phyloP scores from a whole-genome alignment of 192 early-diverging fungal species.

The Gaertneriomyces sp. region DNA sequence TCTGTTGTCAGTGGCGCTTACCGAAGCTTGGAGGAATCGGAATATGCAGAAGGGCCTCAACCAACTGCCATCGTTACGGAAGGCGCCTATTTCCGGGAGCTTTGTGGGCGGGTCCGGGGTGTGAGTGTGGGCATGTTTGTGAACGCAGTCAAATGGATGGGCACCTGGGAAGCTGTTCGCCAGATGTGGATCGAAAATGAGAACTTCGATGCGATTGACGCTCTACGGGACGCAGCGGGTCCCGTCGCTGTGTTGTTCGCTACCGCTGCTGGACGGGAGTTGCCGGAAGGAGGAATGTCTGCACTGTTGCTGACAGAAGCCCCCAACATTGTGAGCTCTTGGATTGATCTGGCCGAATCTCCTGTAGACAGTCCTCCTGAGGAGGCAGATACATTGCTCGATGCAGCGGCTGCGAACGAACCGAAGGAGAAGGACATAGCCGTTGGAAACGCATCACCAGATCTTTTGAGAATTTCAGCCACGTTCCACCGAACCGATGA shows the following conservation, averaged over 20 bases:
- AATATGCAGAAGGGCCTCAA: slow-evolving; percentile 53
- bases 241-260: slow-evolving; percentile 42
- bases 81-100: slow-evolving; percentile 53
- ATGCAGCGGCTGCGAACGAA: slow-evolving; percentile 2
- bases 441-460: background rate
- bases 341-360: background rate
- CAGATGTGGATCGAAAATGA: slow-evolving; percentile 61
- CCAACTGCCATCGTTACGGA: slow-evolving; percentile 51
- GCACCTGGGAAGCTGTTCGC: slow-evolving; percentile 45
- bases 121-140: slow-evolving; percentile 52
- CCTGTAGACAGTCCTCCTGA: background rate
- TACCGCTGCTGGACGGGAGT: slow-evolving; percentile 13
- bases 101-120: slow-evolving; percentile 57
- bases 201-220: slow-evolving; percentile 36
- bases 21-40: slow-evolving; percentile 48
- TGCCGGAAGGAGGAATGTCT: slow-evolving; percentile 33
- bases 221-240: slow-evolving; percentile 37
- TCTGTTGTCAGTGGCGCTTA: slow-evolving; percentile 41
- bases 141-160: slow-evolving; percentile 49
- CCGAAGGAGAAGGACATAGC: background rate
- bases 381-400: slow-evolving; percentile 11
- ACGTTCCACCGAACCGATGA: slow-evolving; percentile 31
- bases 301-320: slow-evolving; percentile 2
- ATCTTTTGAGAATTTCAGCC: slow-evolving; percentile 34
- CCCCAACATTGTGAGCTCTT: background rate